A percentile compares a stretch with the other conserved stretches of the same genome.
Evolutionary conservation across 225 moss, liverwort and hornwort genomes (phyloP).

Genomic region (Climacium dendroides): DNA sequence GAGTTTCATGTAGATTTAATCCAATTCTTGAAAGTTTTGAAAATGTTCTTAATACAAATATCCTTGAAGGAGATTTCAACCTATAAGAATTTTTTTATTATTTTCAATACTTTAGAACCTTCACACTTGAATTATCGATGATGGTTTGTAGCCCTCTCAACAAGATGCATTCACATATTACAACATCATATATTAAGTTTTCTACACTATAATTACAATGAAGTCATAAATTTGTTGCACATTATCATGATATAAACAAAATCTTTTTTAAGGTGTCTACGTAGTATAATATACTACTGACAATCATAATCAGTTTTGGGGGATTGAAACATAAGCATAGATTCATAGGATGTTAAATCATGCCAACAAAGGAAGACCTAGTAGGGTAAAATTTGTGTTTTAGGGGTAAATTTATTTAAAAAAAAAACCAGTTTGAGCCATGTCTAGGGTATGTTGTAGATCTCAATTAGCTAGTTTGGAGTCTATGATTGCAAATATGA

Average conservation of each 20-base stretch:
- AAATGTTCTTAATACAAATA: neutral
- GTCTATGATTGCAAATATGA: too few species aligned
- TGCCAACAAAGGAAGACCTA: too few species aligned
- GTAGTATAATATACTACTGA: fast-evolving
- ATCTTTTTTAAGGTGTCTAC: neutral
- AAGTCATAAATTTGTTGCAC: neutral
- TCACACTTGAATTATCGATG: neutral
- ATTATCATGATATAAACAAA: neutral
- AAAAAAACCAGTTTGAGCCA: too few species aligned
- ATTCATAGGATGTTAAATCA: too few species aligned
- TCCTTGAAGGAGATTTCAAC: neutral
- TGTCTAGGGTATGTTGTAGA: too few species aligned
- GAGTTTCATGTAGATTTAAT: neutral
- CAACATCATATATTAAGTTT: neutral
- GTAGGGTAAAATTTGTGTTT: too few species aligned
- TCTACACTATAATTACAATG: neutral
- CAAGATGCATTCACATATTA: neutral
- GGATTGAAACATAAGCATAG: neutral
- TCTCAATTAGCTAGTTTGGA: too few species aligned
- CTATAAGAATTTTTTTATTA: neutral
- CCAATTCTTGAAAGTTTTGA: neutral
- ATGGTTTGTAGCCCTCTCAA: neutral
- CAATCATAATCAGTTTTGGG: neutral
- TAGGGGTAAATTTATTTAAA: too few species aligned
- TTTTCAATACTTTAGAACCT: neutral